phyloP scores from a whole-genome alignment of 202 grass and related monocot species.

The Bolboschoenoplectus hybrid region DNA sequence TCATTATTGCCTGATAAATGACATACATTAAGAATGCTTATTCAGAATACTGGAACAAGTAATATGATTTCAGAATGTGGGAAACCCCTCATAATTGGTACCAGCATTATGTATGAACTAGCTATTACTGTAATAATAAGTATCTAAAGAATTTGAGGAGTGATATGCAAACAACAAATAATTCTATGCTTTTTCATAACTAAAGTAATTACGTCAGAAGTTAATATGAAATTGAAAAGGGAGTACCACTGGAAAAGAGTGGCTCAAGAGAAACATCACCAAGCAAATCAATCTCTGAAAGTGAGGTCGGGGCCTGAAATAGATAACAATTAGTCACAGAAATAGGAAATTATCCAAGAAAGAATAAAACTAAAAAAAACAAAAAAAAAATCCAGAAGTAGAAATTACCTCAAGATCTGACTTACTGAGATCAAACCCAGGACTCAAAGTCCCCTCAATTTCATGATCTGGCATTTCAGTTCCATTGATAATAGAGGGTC shows the following conservation, averaged over 20 bases:
- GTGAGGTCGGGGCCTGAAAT: not conserved
- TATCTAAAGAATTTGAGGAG: not conserved
- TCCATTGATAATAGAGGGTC: not conserved
- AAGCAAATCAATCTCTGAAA: conserved; percentile 30
- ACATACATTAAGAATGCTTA: not conserved
- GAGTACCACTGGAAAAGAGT: conserved; percentile 19
- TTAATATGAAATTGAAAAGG: conserved; percentile 6
- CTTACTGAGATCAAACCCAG: not conserved
- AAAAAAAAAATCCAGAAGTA: not conserved
- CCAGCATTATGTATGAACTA: not conserved
- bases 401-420: not conserved
- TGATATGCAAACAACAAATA: not conserved
- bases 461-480: conserved; percentile 10
- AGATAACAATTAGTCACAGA: not conserved
- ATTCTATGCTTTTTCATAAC: not conserved
- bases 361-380: not conserved
- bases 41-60: not conserved
- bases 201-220: not conserved
- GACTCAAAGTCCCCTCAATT: not conserved
- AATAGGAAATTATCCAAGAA: not conserved
- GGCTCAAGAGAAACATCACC: conserved; percentile 19
- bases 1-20: not conserved
- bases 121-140: not conserved
- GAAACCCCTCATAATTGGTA: not conserved
- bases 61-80: conserved; percentile 16